Evolutionary conservation across 108 stramenopile genomes (phyloP).

Genomic region (Nitzschia sp.): DNA sequence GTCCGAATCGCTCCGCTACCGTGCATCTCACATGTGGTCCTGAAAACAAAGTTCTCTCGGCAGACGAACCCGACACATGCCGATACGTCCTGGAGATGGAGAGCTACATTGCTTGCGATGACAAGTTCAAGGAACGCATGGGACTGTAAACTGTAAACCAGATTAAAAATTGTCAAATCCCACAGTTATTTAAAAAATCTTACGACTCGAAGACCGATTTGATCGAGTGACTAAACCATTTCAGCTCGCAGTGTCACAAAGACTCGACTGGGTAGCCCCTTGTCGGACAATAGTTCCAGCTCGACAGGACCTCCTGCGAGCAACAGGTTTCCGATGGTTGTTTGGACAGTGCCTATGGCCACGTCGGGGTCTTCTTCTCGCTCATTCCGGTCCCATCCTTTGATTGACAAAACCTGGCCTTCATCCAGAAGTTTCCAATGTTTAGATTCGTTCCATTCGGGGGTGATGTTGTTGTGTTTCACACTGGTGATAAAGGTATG

Average conservation of each 20-base stretch:
- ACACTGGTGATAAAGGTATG: slow-evolving; percentile 40
- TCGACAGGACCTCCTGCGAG: slow-evolving; percentile 47
- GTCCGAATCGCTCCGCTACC: slow-evolving; percentile 71
- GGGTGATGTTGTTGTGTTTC: slow-evolving; percentile 46
- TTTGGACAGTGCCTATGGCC: slow-evolving; percentile 31
- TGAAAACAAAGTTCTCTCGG: slow-evolving; percentile 64
- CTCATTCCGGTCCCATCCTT: slow-evolving; percentile 48
- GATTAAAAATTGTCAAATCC: too few species aligned
- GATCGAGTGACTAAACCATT: too few species aligned
- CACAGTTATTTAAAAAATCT: too few species aligned
- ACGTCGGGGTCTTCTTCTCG: slow-evolving; percentile 32
- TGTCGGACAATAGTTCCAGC: slow-evolving; percentile 42
- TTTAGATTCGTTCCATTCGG: slow-evolving; percentile 56
- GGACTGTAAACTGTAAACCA: slow-evolving; percentile 10
- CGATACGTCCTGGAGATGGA: slow-evolving; percentile 80
- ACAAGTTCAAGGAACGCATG: slow-evolving; percentile 39
- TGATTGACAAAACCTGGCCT: slow-evolving; percentile 38
- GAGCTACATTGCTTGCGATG: slow-evolving; percentile 79
- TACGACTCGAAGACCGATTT: too few species aligned
- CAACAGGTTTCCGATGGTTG: slow-evolving; percentile 40
- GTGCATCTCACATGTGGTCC: slow-evolving; percentile 69
- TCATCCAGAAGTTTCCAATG: slow-evolving; percentile 28
- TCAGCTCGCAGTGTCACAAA: not conserved
- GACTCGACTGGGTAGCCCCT: not conserved
- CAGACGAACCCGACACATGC: slow-evolving; percentile 85